A percentile compares a stretch with the other conserved stretches of the same genome.
Evolutionary conservation across 2,329 filamentous ascomycete species (phyloP).

Genomic region (Calonectria leucothoes): DNA sequence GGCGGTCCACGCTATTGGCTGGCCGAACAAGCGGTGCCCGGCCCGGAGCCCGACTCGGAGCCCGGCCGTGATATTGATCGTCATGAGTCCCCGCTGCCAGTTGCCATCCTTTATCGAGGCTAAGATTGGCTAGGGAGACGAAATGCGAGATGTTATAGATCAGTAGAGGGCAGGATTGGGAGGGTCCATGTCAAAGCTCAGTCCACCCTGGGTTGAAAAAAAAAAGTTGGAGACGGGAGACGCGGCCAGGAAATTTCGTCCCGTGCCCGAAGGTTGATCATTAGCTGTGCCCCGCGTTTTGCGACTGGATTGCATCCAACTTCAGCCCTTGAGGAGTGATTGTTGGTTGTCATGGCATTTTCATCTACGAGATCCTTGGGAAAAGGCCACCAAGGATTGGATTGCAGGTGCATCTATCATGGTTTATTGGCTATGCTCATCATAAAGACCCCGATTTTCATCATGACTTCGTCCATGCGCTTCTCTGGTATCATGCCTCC

Average conservation of each 20-base stretch:
- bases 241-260: background rate
- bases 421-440: background rate
- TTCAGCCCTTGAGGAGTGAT: no score
- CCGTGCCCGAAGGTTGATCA: background rate
- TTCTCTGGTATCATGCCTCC: conserved; percentile 25
- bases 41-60: background rate
- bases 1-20: background rate
- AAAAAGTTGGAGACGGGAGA: background rate
- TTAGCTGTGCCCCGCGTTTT: background rate
- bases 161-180: background rate
- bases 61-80: conserved; percentile 7
- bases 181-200: background rate
- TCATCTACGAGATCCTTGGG: no score
- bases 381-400: no score
- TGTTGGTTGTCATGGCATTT: no score
- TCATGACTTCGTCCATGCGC: background rate
- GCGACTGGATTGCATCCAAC: background rate
- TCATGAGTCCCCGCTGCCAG: background rate
- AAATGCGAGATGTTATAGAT: no score
- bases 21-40: background rate
- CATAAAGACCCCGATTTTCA: background rate
- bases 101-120: background rate
- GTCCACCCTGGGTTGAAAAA: background rate
- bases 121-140: background rate
- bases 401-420: background rate